phyloP scores from a whole-genome alignment of 768 basidiomycete species.

The Podaxis pistillaris region DNA sequence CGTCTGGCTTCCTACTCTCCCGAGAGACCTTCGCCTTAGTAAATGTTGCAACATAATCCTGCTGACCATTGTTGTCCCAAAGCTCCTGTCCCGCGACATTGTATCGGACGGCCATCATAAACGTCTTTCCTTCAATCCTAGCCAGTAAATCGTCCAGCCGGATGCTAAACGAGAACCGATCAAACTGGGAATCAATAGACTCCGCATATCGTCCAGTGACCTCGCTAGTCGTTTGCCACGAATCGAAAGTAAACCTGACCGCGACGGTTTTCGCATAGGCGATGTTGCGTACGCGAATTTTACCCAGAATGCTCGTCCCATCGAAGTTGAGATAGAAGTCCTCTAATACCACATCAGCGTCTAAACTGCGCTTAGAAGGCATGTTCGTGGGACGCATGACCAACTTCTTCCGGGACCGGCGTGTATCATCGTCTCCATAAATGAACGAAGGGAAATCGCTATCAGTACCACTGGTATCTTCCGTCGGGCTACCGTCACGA shows the following conservation, averaged over 20 bases:
- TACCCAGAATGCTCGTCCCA: slow-evolving; percentile 61
- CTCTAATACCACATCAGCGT: slow-evolving; percentile 54
- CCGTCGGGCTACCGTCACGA: slow-evolving; percentile 85
- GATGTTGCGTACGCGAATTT: slow-evolving; percentile 78
- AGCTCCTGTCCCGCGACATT: slow-evolving; percentile 68
- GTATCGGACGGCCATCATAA: slow-evolving; percentile 78
- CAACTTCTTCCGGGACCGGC: slow-evolving; percentile 34
- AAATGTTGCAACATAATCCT: slow-evolving; percentile 80
- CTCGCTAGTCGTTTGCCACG: slow-evolving; percentile 96
- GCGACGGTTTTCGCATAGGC: slow-evolving; percentile 86
- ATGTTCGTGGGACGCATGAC: slow-evolving; percentile 70
- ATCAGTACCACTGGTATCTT: slow-evolving; percentile 78
- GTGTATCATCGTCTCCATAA: slow-evolving; percentile 42
- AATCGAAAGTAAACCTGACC: slow-evolving; percentile 89
- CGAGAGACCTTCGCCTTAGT: slow-evolving; percentile 27
- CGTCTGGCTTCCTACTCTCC: slow-evolving; percentile 30
- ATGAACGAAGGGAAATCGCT: slow-evolving; percentile 73
- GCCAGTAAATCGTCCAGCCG: slow-evolving; percentile 75
- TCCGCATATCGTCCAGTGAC: slow-evolving; percentile 72
- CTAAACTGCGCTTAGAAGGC: slow-evolving; percentile 40
- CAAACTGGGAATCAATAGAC: slow-evolving; percentile 50
- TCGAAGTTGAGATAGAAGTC: slow-evolving; percentile 51
- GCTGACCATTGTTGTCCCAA: slow-evolving; percentile 88
- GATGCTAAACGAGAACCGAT: slow-evolving; percentile 77
- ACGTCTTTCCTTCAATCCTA: slow-evolving; percentile 78